Base-by-base conservation (phyloP, 192 early-diverging fungal species). In the Gryganskiella cystojenkinii region DNA sequence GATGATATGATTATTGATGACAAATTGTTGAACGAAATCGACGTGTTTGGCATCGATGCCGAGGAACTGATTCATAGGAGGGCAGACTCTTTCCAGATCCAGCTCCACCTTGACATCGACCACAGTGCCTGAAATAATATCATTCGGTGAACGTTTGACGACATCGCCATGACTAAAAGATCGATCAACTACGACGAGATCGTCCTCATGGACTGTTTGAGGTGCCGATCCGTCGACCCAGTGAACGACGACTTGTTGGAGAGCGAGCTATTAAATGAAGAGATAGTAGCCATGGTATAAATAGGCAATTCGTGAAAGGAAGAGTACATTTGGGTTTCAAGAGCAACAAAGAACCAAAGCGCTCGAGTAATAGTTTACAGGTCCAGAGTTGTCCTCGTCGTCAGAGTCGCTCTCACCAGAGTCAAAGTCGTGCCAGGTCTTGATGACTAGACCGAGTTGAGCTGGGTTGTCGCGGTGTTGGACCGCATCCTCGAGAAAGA, bases 361-460 rank as follows among this genome's bases (percentile, higher is more conserved):
- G 44, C 20, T 22, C 15, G 6, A 24, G 35, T 31, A 10, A 15
- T 1, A 28, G 52, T 54, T 63, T 81, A 64, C 66, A 78, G 65
- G 60, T 4, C 65, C 65, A 17, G 27, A 46, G 0, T 57, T 53
- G 33, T 67, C 78, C 28, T 80, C 78, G 52, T 80, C 78, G 15
- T 70, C 68, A 0, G 59, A 49, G 30, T 80, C 69, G 56, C 58
- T 58, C 9, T 68, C 70, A 31, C 67, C 79, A 33, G 70, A 66
- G 13, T 81, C 71, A 61, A 82, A 82, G 63, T 82, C 81, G 42
- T 79, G 74, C 81, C 81, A 82, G 27, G 81, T 82, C 61, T 64
- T 76, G 14, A 68, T 60, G 42, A 82, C 75, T 6, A 82, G 47
- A 31, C 81, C 81, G 0, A 79, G 61, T 30, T n/a, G 62, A 17